Conservation (phyloP, 1,139 yeast genomes). For the Debaryomyces coudertii region DNA sequence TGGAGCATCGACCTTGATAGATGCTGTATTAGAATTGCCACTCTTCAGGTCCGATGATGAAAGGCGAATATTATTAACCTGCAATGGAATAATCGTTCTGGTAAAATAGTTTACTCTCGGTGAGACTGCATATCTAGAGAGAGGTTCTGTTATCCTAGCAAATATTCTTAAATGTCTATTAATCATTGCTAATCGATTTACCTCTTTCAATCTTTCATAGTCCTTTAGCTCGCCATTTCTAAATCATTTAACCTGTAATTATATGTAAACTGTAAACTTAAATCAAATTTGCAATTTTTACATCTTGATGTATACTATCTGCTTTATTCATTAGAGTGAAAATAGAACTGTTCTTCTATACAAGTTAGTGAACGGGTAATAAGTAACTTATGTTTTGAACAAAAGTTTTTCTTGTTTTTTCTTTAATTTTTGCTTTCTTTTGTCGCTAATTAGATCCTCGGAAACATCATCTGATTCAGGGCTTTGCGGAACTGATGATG, state of each 20-base stretch:
- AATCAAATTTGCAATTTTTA: background rate
- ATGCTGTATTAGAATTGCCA: slow-evolving; percentile 14
- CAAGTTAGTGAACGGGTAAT: background rate
- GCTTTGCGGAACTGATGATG: slow-evolving; percentile 9
- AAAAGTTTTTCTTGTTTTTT: slow-evolving; percentile 30
- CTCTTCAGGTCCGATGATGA: slow-evolving; percentile 8
- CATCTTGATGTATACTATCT: background rate
- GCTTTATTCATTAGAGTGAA: background rate
- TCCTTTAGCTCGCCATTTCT: background rate
- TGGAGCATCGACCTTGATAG: slow-evolving; percentile 61
- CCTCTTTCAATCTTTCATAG: background rate
- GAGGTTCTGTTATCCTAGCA: background rate
- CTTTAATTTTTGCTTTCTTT: slow-evolving; percentile 32
- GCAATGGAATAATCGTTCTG: background rate
- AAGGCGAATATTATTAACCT: background rate
- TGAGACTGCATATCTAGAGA: background rate
- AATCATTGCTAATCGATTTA: background rate
- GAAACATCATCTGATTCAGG: slow-evolving; percentile 18
- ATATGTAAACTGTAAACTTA: background rate
- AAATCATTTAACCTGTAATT: background rate
- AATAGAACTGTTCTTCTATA: background rate
- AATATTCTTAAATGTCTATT: slow-evolving; percentile 1
- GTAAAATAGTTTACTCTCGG: background rate
- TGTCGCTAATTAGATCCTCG: slow-evolving; percentile 28
- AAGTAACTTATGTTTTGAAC: slow-evolving; percentile 9